Percentiles rank a stretch among this genome's conserved stretches.
These are phyloP conservation scores for Talaromyces trachyspermus DNA, from an alignment of 495 filamentous ascomycete species.

Conservation along the genomic window DNA sequence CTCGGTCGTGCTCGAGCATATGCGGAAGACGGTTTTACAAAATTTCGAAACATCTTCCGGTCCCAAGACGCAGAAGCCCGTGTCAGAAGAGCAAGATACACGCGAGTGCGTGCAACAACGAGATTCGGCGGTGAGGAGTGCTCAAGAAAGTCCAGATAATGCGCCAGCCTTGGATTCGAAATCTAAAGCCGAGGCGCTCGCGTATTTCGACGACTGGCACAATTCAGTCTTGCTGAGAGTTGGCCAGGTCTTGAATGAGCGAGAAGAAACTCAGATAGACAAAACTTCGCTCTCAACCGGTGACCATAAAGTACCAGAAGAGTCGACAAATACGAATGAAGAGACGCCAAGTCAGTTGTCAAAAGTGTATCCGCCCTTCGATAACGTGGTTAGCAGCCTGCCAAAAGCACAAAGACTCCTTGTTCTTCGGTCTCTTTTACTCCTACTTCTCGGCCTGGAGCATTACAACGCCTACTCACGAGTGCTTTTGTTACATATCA, in stretches of 20 bases:
- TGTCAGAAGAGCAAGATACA: constrained; percentile 8
- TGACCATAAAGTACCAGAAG: background rate
- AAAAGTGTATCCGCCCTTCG: constrained; percentile 38
- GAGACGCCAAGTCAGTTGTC: constrained; percentile 4
- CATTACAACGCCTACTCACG: constrained; percentile 72
- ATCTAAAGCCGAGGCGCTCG: constrained; percentile 33
- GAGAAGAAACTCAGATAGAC: constrained; percentile 29
- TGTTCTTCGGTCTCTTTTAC: constrained; percentile 55
- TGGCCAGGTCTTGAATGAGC: constrained; percentile 57
- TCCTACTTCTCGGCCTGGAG: constrained; percentile 73
- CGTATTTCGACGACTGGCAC: constrained; percentile 59
- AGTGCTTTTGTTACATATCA: constrained; percentile 61
- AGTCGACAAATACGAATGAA: background rate
- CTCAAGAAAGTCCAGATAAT: background rate
- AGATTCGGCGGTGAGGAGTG: no score
- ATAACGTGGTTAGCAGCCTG: constrained; percentile 34
- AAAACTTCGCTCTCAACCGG: background rate
- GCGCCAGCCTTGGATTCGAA: constrained; percentile 2
- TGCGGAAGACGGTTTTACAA: constrained; percentile 35
- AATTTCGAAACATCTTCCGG: constrained; percentile 27
- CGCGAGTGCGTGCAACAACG: constrained; percentile 1
- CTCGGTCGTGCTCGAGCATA: constrained; percentile 33
- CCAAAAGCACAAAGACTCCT: constrained; percentile 35
- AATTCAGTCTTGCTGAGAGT: constrained; percentile 53
- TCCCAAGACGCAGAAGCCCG: constrained; percentile 2